These are phyloP conservation scores for Vicia faba DNA, from an alignment of 306 rosid genomes.

Conservation along the genomic window DNA sequence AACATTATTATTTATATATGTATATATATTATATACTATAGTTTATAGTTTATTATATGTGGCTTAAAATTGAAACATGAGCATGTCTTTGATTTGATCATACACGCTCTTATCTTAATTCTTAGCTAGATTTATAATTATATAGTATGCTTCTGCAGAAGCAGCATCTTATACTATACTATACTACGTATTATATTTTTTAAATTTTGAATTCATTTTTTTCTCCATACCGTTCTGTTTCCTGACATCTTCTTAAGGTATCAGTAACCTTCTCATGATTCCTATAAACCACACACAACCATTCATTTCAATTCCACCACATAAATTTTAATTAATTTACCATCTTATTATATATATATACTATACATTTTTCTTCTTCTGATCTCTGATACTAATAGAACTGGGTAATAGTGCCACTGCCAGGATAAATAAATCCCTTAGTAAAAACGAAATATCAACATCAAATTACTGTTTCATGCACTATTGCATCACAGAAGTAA, in stretches of 20 bases:
- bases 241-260: slow-evolving; percentile 52
- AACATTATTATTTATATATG: not conserved
- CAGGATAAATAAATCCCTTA: slow-evolving; percentile 40
- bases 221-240: slow-evolving; percentile 46
- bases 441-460: slow-evolving; percentile 51
- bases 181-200: slow-evolving; percentile 6
- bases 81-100: slow-evolving; percentile 42
- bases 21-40: too few relatives aligned
- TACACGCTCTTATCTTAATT: slow-evolving; percentile 32
- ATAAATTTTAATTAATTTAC: not conserved
- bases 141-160: slow-evolving; percentile 34
- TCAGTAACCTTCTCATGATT: slow-evolving; percentile 39
- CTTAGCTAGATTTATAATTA: not conserved
- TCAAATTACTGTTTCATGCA: slow-evolving; percentile 40
- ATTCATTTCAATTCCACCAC: slow-evolving; percentile 38
- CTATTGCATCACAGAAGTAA: slow-evolving; percentile 37
- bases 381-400: slow-evolving; percentile 36
- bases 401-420: slow-evolving; percentile 40
- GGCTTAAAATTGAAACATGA: slow-evolving; percentile 36
- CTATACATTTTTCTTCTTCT: not conserved
- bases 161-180: slow-evolving; percentile 17
- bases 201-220: slow-evolving; percentile 6
- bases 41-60: not conserved
- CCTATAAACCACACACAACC: slow-evolving; percentile 33
- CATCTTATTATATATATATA: not conserved